phyloP scores from a whole-genome alignment of 176 grass and related monocot species.

The Phyllostachys edulis region DNA sequence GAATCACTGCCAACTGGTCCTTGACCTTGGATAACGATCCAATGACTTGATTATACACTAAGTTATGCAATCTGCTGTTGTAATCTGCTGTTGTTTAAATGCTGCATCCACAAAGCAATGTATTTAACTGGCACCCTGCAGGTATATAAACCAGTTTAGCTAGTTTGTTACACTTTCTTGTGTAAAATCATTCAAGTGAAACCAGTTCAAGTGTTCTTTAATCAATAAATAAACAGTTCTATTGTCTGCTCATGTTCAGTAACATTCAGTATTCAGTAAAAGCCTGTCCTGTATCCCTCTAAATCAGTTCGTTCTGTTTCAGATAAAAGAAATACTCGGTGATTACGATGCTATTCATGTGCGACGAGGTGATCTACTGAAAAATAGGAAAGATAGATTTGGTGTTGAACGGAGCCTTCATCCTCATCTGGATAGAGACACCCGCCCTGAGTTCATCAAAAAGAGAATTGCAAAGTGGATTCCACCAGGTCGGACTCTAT shows the following conservation, averaged over 20 bases:
- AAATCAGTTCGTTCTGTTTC: not conserved
- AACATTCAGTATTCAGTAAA: not conserved
- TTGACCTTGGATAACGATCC: not conserved
- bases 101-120: constrained; percentile 3
- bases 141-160: not conserved
- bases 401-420: constrained; percentile 79
- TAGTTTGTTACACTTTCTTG: not conserved
- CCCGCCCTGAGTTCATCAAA: constrained; percentile 75
- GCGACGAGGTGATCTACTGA: constrained; percentile 81
- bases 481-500: constrained; percentile 77
- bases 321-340: constrained; percentile 84
- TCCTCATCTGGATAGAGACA: constrained; percentile 97
- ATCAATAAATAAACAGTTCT: not conserved
- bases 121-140: not conserved
- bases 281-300: not conserved
- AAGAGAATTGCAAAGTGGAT: constrained; percentile 87
- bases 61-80: constrained; percentile 12
- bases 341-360: constrained; percentile 99
- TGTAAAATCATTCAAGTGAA: not conserved
- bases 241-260: constrained; percentile 2
- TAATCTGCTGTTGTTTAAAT: constrained; percentile 6
- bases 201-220: not conserved
- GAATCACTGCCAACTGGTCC: not conserved
- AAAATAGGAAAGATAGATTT: constrained; percentile 87
- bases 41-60: not conserved